Evolutionary conservation across 306 rosid genomes (phyloP).

Genomic region (Pyrus bretschneideri): DNA sequence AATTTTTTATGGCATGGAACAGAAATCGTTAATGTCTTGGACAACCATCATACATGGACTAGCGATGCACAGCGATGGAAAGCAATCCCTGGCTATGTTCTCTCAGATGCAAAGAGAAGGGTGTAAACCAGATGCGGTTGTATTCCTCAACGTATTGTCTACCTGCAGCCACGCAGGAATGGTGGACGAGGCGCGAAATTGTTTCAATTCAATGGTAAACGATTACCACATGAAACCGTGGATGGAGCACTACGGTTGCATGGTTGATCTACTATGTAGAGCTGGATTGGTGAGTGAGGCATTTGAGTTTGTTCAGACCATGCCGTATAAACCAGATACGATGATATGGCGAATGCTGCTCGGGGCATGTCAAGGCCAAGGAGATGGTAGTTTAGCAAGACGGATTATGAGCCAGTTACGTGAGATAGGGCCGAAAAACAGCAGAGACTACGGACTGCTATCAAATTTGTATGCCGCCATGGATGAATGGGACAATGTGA

Average conservation of each 20-base stretch:
- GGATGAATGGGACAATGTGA: constrained; percentile 1
- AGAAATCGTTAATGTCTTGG: constrained; percentile 7
- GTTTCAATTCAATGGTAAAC: constrained; percentile 1
- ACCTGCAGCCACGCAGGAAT: constrained; percentile 12
- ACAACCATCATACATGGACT: constrained; percentile 3
- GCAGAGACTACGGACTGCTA: background rate
- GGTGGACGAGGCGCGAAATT: background rate
- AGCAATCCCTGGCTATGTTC: background rate
- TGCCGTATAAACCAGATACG: constrained; percentile 3
- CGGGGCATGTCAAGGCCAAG: constrained; percentile 4
- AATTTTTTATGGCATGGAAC: background rate
- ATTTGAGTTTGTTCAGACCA: constrained; percentile 7
- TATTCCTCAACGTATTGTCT: background rate
- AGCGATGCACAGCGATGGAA: constrained; percentile 6
- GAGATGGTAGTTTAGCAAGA: background rate
- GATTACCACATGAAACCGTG: background rate
- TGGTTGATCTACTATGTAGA: constrained; percentile 9
- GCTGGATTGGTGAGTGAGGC: constrained; percentile 3
- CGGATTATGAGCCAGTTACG: background rate
- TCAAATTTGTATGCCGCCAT: background rate
- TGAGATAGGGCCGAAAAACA: background rate
- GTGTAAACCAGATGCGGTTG: constrained; percentile 1
- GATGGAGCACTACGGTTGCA: constrained; percentile 8
- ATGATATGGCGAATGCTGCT: constrained; percentile 4
- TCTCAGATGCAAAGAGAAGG: constrained; percentile 14